Percentiles rank a stretch among this genome's conserved stretches.
These are phyloP conservation scores for Mantamonas sphyraenae DNA, from an alignment of 78 protist species.

Conservation along the genomic window DNA sequence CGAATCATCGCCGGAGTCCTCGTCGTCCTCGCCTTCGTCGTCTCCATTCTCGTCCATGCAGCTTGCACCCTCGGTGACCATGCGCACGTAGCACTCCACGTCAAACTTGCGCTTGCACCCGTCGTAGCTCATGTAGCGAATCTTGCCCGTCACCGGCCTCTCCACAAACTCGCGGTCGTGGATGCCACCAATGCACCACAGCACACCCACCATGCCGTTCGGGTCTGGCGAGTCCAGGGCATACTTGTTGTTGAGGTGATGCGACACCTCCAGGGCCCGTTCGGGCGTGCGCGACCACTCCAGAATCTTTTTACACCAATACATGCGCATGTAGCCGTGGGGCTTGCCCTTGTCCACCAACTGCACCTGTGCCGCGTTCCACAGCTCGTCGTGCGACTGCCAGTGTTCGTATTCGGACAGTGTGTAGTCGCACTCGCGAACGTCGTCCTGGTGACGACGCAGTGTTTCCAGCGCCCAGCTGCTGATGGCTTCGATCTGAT, in stretches of 20 bases:
- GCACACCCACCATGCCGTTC: slow-evolving; percentile 50
- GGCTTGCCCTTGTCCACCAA: slow-evolving; percentile 39
- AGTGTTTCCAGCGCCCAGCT: slow-evolving; percentile 57
- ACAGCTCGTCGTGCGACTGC: slow-evolving; percentile 54
- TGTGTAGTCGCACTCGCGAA: slow-evolving; percentile 28
- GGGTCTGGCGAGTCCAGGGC: slow-evolving; percentile 57
- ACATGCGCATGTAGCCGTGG: slow-evolving; percentile 64
- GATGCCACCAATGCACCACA: slow-evolving; percentile 25
- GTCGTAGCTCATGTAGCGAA: slow-evolving; percentile 49
- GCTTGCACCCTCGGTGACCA: too few species aligned
- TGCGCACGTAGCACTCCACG: not conserved
- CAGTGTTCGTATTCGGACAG: slow-evolving; percentile 20
- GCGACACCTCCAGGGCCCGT: slow-evolving; percentile 29
- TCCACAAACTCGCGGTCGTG: slow-evolving; percentile 57
- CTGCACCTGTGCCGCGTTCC: slow-evolving; percentile 75
- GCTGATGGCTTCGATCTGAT: slow-evolving; percentile 24
- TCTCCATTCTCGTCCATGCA: too few species aligned
- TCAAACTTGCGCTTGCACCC: slow-evolving; percentile 69
- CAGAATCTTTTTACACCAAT: slow-evolving; percentile 68
- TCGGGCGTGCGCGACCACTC: slow-evolving; percentile 52
- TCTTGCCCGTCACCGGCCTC: slow-evolving; percentile 51
- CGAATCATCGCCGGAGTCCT: too few species aligned
- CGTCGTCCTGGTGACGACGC: slow-evolving; percentile 21
- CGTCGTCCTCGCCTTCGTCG: too few species aligned
- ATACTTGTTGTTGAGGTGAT: slow-evolving; percentile 34